A percentile compares a stretch with the other conserved stretches of the same genome.
Conservation (phyloP, 1,139 yeast genomes). For the Scheffersomyces quercinus region DNA sequence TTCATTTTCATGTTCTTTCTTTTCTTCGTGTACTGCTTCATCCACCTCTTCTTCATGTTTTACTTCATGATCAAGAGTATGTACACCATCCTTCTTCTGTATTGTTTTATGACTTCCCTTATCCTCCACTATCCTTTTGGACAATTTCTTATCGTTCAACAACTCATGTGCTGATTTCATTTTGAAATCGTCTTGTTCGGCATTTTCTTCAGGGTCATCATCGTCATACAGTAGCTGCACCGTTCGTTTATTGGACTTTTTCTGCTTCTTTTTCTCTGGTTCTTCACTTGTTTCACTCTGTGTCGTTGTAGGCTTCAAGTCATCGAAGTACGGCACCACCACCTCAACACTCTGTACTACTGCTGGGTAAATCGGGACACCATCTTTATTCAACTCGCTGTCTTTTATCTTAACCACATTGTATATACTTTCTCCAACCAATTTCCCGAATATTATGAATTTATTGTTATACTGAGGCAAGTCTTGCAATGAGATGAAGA, state of each 20-base stretch:
- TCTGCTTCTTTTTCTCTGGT: slow-evolving; percentile 25
- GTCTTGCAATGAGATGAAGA: slow-evolving; percentile 55
- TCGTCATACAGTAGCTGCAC: slow-evolving; percentile 22
- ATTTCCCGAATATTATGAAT: slow-evolving; percentile 61
- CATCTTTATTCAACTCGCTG: slow-evolving; percentile 45
- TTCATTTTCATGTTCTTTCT: slow-evolving; percentile 1
- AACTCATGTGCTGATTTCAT: slow-evolving; percentile 56
- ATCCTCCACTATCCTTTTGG: slow-evolving; percentile 7
- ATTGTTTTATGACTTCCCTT: not conserved
- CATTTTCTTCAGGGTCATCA: slow-evolving; percentile 32
- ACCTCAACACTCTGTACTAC: slow-evolving; percentile 42
- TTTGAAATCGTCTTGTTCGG: slow-evolving; percentile 32
- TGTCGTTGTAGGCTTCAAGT: slow-evolving; percentile 23
- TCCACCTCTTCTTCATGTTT: slow-evolving; percentile 7
- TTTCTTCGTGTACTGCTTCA: slow-evolving; percentile 3
- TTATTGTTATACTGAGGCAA: slow-evolving; percentile 46
- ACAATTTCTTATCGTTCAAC: slow-evolving; percentile 24
- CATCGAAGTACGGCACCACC: slow-evolving; percentile 51
- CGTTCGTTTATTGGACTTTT: slow-evolving; percentile 12
- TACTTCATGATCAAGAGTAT: slow-evolving; percentile 4
- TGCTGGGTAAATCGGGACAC: slow-evolving; percentile 54
- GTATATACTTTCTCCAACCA: slow-evolving; percentile 60
- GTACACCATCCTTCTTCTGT: not conserved
- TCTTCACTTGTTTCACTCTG: slow-evolving; percentile 12
- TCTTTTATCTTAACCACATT: slow-evolving; percentile 54